Conservation (phyloP, 2,329 filamentous ascomycete genomes). For the Fusarium sp. region DNA sequence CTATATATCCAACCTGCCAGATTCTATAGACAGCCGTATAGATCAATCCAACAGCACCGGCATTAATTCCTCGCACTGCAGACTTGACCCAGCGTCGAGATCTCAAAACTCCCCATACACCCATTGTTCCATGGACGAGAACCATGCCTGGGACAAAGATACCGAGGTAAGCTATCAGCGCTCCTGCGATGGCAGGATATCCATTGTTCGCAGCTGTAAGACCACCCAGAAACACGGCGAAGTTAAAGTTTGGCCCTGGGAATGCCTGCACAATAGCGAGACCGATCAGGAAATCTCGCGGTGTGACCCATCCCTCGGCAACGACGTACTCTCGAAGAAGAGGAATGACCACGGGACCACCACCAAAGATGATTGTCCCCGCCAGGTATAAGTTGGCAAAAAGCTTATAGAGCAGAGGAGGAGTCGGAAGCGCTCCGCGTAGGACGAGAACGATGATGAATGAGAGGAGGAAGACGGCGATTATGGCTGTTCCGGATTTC, state of each 20-base stretch:
- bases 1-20: conserved; percentile 69
- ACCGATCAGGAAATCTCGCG: conserved; percentile 76
- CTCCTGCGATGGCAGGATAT: conserved; percentile 53
- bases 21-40: conserved; percentile 71
- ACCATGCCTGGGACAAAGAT: conserved; percentile 62
- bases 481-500: conserved; percentile 53
- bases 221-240: conserved; percentile 65
- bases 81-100: conserved; percentile 56
- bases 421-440: conserved; percentile 50
- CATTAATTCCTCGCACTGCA: conserved; percentile 64
- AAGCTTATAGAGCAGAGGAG: conserved; percentile 62
- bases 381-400: conserved; percentile 79
- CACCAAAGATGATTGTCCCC: conserved; percentile 73
- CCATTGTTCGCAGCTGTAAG: conserved; percentile 55
- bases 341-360: conserved; percentile 71
- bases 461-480: conserved; percentile 56
- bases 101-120: conserved; percentile 62
- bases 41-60: conserved; percentile 66
- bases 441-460: conserved; percentile 66
- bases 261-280: conserved; percentile 76
- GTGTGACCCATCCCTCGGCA: conserved; percentile 72
- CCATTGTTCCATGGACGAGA: conserved; percentile 59
- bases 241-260: conserved; percentile 60
- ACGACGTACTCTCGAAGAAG: conserved; percentile 70
- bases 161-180: conserved; percentile 59